Evolutionary conservation across 2,329 filamentous ascomycete genomes (phyloP), one percentile per base, ranked within the genome.

Genomic region (Conoideocrella luteorostrata): DNA sequence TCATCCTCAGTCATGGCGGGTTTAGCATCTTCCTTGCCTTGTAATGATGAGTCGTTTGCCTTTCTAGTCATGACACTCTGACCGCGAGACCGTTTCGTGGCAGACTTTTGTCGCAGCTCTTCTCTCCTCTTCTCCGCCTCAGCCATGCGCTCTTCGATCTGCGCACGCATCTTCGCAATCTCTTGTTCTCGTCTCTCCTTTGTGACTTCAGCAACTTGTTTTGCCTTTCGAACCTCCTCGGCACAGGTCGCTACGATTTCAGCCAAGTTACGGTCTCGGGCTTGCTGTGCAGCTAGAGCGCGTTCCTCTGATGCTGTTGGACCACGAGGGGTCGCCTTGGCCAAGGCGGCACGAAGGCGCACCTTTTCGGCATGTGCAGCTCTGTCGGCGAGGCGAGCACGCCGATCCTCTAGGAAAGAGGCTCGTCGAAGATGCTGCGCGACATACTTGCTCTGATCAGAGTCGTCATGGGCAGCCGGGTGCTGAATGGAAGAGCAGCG

Each of bases 361-460:
- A 93, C 87, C 60, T 90, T 88, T 63, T 93, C 87, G 18, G 84
- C 87, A 62, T 93, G 86, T 7, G 84, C 84, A 22, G 87, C 87
- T 44, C 86, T 74, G 61, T 90, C 86, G 43, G 87, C 86, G 15
- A 93, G 73, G 17, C 86, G 78, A 12, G 86, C 86, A 59, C 87
- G 88, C 48, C 87, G 82, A 52, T 84, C 84, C 62, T 90, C 86
- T 49, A 91, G 77, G 46, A 91, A 90, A 13, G 84, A 88, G 39
- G 85, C 82, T 42, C 87, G 81, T 34, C 87, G 86, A 45, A 89
- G 72, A 59, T 89, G 86, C 59, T 89, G 86, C 45, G 86, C 85
- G 44, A 89, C 71, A 62, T 87, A 77, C 60, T 86, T 86, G 70
- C 82, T 88, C 65, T 88, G 84, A 17, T 78, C 76, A n/a, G 65